phyloP scores from a whole-genome alignment of 805 yeast species.

The Vanderwaltozyma tropicalis region DNA sequence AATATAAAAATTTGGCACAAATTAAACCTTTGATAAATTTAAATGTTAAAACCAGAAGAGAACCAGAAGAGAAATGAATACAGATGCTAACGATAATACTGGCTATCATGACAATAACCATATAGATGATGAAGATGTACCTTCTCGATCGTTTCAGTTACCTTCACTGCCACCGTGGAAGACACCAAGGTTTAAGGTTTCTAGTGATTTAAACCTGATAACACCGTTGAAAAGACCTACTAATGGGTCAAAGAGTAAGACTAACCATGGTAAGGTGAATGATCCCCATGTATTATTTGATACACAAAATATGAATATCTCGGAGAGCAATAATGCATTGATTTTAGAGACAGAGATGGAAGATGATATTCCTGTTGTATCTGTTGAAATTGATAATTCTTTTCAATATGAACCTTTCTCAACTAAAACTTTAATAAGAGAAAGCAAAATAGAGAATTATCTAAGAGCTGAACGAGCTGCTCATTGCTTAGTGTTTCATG shows the following conservation, averaged over 20 bases:
- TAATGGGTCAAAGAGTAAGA: neutral
- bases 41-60: too few species aligned
- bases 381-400: conserved; percentile 1
- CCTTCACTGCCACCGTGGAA: conserved; percentile 25
- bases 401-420: conserved; percentile 16
- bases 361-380: too few species aligned
- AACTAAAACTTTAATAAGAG: conserved; percentile 13
- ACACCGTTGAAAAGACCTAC: conserved; percentile 17
- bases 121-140: neutral
- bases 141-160: conserved; percentile 11
- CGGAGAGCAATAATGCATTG: too few species aligned
- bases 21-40: neutral
- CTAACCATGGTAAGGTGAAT: neutral
- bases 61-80: neutral
- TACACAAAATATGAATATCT: neutral
- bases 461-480: conserved; percentile 21
- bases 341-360: too few species aligned
- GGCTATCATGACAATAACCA: neutral
- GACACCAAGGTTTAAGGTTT: conserved; percentile 11
- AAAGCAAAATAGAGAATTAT: conserved; percentile 13
- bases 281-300: neutral
- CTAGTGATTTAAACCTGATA: conserved; percentile 5
- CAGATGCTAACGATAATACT: neutral
- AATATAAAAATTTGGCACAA: neutral
- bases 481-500: conserved; percentile 24